These are phyloP conservation scores for Podospora comata DNA, from an alignment of 495 filamentous ascomycete genomes.

Conservation along the genomic window DNA sequence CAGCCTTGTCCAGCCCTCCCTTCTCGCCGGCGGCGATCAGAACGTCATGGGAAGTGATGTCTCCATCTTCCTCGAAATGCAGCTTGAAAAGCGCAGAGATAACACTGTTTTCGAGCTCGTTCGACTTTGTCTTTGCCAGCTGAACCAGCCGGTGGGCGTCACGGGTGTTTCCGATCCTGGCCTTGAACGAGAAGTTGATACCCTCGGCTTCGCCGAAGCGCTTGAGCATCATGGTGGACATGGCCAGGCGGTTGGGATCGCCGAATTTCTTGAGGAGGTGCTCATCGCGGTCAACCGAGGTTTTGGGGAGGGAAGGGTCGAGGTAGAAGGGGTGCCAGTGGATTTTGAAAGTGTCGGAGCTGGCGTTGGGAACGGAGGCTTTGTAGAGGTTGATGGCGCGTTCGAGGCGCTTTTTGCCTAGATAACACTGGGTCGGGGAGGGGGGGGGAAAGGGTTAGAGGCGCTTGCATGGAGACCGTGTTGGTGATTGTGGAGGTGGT, in stretches of 20 bases:
- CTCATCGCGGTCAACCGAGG: slow-evolving; percentile 20
- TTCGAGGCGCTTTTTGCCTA: slow-evolving; percentile 74
- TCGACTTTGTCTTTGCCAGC: slow-evolving; percentile 58
- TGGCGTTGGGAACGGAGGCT: slow-evolving; percentile 50
- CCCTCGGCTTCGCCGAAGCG: slow-evolving; percentile 59
- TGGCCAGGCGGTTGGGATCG: slow-evolving; percentile 46
- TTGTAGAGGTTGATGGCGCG: slow-evolving; percentile 66
- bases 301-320: slow-evolving; percentile 58
- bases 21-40: slow-evolving; percentile 59
- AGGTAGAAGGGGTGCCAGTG: slow-evolving; percentile 80
- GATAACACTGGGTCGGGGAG: slow-evolving; percentile 58
- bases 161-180: slow-evolving; percentile 72
- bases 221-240: slow-evolving; percentile 57
- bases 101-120: slow-evolving; percentile 57
- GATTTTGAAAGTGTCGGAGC: slow-evolving; percentile 64
- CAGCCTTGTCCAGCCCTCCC: slow-evolving; percentile 59
- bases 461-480: not conserved
- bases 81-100: slow-evolving; percentile 65
- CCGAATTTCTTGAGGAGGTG: slow-evolving; percentile 40
- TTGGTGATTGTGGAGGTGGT: not conserved
- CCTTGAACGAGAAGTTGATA: slow-evolving; percentile 69
- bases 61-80: slow-evolving; percentile 75
- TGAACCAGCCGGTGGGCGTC: slow-evolving; percentile 75
- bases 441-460: slow-evolving; percentile 1
- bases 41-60: slow-evolving; percentile 64